Conservation (phyloP, 2,329 filamentous ascomycete genomes). For the Raffaelea ambrosiae region DNA sequence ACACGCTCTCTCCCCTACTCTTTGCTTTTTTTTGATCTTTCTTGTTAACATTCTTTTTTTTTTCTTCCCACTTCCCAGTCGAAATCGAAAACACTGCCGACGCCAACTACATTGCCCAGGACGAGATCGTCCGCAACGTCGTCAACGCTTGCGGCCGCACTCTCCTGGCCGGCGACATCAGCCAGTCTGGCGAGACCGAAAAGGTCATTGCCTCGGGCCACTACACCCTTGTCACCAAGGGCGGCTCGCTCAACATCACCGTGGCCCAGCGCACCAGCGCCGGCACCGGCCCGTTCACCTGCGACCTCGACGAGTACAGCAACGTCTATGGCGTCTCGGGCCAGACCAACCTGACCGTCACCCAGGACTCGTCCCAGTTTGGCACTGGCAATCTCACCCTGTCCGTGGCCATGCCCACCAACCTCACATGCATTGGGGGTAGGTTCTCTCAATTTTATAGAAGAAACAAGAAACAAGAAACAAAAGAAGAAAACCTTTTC, state of each 20-base stretch:
- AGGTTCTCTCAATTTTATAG: too few species aligned
- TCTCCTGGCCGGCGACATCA: slow-evolving; percentile 4
- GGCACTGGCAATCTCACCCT: slow-evolving; percentile 5
- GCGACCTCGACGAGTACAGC: slow-evolving; percentile 5
- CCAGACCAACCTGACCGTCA: slow-evolving; percentile 4
- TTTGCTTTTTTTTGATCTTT: too few species aligned
- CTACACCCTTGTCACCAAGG: slow-evolving; percentile 1
- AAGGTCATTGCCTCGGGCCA: neutral
- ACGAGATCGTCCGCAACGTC: slow-evolving; percentile 1
- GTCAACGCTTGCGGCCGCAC: slow-evolving; percentile 6
- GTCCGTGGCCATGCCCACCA: neutral
- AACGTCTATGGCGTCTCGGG: slow-evolving; percentile 2
- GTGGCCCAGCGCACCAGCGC: slow-evolving; percentile 1
- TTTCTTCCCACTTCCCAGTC: too few species aligned
- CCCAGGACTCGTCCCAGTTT: neutral
- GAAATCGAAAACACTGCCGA: slow-evolving; percentile 1
- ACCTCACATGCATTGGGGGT: slow-evolving; percentile 4
- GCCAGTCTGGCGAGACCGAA: slow-evolving; percentile 2
- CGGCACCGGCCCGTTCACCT: slow-evolving; percentile 1
- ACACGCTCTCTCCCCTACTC: too few species aligned
- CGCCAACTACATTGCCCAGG: slow-evolving; percentile 4
- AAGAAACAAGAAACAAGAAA: too few species aligned
- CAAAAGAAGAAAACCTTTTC: neutral
- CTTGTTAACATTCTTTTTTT: too few species aligned
- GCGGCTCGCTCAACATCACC: slow-evolving; percentile 1